Evolutionary conservation across 495 filamentous ascomycete genomes (phyloP).

Genomic region (Cairneyella variabilis): DNA sequence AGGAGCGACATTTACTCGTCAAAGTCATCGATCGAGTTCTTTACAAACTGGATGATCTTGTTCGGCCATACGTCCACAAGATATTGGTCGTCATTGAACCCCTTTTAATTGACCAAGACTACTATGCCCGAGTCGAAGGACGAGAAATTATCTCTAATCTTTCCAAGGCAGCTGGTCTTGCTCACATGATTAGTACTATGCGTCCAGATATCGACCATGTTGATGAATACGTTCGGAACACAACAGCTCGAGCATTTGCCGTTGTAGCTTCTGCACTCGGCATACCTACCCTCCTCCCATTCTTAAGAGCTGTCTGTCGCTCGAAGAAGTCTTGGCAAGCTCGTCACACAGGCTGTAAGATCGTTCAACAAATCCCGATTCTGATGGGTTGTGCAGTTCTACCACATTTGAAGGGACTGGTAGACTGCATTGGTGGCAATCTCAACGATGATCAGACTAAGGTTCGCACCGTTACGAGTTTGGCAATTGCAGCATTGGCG

Average conservation of each 20-base stretch:
- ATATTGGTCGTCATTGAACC: conserved; percentile 99
- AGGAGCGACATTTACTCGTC: conserved; percentile 96
- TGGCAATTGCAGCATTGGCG: conserved; percentile 92
- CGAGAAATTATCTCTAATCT: conserved; percentile 98
- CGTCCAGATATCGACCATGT: conserved; percentile 97
- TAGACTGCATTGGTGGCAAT: conserved; percentile 94
- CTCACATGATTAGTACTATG: conserved; percentile 99
- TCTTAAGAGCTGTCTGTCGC: conserved; percentile 90
- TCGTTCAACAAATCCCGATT: conserved; percentile 99
- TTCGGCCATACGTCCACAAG: conserved; percentile 95
- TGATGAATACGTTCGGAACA: conserved; percentile 99
- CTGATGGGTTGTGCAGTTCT: conserved; percentile 97
- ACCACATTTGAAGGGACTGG: conserved; percentile 91
- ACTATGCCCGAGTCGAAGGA: conserved; percentile 97
- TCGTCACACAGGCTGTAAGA: conserved; percentile 98
- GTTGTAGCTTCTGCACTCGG: conserved; percentile 96
- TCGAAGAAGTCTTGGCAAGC: conserved; percentile 99
- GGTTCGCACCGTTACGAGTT: conserved; percentile 90
- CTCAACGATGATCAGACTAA: conserved; percentile 97
- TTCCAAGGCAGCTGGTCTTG: conserved; percentile 92
- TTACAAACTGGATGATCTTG: conserved; percentile 97
- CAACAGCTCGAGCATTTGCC: conserved; percentile 94
- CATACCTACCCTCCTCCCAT: conserved; percentile 91
- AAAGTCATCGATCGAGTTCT: conserved; percentile 99
- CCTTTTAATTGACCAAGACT: conserved; percentile 97